Conservation (phyloP, 2,329 filamentous ascomycete genomes). For the Paraphaeosphaeria minitans region DNA sequence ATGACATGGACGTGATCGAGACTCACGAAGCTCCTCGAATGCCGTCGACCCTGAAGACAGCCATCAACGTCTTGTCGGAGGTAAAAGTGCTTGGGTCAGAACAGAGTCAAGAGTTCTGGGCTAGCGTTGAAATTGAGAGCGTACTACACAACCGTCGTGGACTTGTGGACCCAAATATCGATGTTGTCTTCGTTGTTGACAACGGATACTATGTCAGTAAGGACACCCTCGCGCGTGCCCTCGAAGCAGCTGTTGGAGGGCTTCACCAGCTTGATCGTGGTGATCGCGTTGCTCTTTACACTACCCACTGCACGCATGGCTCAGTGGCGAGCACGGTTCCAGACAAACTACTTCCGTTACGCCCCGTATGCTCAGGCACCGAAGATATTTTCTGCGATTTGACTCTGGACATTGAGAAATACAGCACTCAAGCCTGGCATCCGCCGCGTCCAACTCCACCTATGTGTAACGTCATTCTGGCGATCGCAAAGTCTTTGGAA, state of each 20-base stretch:
- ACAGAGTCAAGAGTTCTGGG: slow-evolving; percentile 29
- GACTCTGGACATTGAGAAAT: slow-evolving; percentile 22
- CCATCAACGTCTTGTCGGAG: slow-evolving; percentile 30
- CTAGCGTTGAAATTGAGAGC: slow-evolving; percentile 41
- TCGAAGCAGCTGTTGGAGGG: slow-evolving; percentile 24
- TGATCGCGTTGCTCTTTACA: slow-evolving; percentile 38
- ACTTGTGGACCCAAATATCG: slow-evolving; percentile 28
- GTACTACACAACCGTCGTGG: slow-evolving; percentile 28
- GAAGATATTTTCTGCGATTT: slow-evolving; percentile 25
- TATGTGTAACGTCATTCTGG: slow-evolving; percentile 33
- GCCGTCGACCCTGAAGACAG: slow-evolving; percentile 29
- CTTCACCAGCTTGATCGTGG: slow-evolving; percentile 23
- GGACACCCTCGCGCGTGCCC: slow-evolving; percentile 28
- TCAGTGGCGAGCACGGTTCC: slow-evolving; percentile 32
- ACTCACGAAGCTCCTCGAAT: neutral
- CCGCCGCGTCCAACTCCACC: slow-evolving; percentile 37
- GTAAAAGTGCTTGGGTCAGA: slow-evolving; percentile 22
- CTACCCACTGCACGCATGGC: slow-evolving; percentile 39
- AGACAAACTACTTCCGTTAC: slow-evolving; percentile 31
- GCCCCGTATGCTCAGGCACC: slow-evolving; percentile 18
- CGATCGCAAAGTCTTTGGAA: slow-evolving; percentile 30
- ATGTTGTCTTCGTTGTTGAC: slow-evolving; percentile 46
- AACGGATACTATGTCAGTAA: slow-evolving; percentile 45
- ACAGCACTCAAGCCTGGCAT: slow-evolving; percentile 31
- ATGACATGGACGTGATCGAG: slow-evolving; percentile 11